Base-by-base conservation (phyloP, 208 protist species). In the Phytomonas francai region DNA sequence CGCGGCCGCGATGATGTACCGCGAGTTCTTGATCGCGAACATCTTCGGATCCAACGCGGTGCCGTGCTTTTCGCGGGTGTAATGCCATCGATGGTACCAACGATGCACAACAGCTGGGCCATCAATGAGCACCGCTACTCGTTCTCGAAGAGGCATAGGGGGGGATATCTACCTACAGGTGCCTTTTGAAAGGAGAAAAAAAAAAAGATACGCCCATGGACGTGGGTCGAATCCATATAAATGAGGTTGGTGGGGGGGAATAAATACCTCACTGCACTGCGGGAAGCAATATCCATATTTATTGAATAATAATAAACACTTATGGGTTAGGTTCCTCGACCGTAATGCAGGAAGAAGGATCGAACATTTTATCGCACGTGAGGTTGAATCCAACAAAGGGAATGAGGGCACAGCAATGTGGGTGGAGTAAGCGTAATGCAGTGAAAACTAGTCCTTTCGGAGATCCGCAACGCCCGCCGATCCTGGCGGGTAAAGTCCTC, bases 71-170 rank as follows among this genome's bases (percentile, higher is more conserved):
- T 85, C 73, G 29, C 28, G 73, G 8, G 79, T 82, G 78, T 89
- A 93, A 58, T 59, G 78, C 88, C 90, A 96, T 22, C 90, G 81
- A 71, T 96, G 87, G 57, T 89, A 96, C 90, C 90, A 96, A 42
- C 90, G 90, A 74, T 96, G 87, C 51, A 93, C 77, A 36, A 93
- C 39, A 11, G 90, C 90, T 28, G 87, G 87, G 33, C 90, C 90
- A 69, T 96, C 90, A 65, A 96, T 84, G 5, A 96, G 76, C 32
- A 96, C 87, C 19, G 92, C 77, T 42, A 86, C 85, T 36, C 74
- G 73, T 65, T 91, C 80, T 11, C 90, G 83, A 25, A 84, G 16
- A 27, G 78, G 63, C 82, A 91, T 90, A 8, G 32, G 28, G 4
- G 7, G 16, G 22, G 22, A 27, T 22, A 57, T 25, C 31, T 22